phyloP scores from a whole-genome alignment of 73 alveolate genomes.

The Diophrys sp. region DNA sequence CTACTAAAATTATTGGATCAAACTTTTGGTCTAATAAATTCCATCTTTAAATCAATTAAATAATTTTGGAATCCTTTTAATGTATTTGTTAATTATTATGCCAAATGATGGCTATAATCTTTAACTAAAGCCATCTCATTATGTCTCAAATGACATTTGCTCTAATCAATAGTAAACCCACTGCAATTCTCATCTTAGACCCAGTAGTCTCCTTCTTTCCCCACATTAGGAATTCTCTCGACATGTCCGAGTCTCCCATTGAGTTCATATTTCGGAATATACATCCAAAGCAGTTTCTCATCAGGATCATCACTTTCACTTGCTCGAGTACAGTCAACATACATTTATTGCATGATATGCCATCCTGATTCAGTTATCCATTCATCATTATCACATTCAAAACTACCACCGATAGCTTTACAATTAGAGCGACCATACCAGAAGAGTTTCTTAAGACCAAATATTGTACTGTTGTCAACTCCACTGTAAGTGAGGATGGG shows the following conservation, averaged over 20 bases:
- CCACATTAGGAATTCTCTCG: slow-evolving; percentile 2
- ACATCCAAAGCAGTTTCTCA: slow-evolving; percentile 57
- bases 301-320: slow-evolving; percentile 33
- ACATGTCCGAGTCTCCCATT: slow-evolving; percentile 17
- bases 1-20: too few species aligned
- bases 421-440: slow-evolving; percentile 68
- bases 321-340: slow-evolving; percentile 21
- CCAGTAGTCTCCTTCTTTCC: slow-evolving; percentile 38
- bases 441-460: slow-evolving; percentile 59
- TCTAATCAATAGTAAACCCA: slow-evolving; percentile 50
- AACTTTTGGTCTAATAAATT: too few species aligned
- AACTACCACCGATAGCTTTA: background rate
- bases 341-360: slow-evolving; percentile 46
- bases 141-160: slow-evolving; percentile 39
- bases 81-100: too few species aligned
- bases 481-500: slow-evolving; percentile 62
- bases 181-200: slow-evolving; percentile 39
- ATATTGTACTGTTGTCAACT: slow-evolving; percentile 29
- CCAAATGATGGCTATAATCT: too few species aligned
- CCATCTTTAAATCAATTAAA: too few species aligned
- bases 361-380: slow-evolving; percentile 57
- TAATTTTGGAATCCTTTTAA: too few species aligned
- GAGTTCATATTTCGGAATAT: slow-evolving; percentile 37
- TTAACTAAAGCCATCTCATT: slow-evolving; percentile 59
- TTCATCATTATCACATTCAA: slow-evolving; percentile 28